These are phyloP conservation scores for Paramecium bursaria DNA, from an alignment of 73 alveolate genomes.

Conservation along the genomic window DNA sequence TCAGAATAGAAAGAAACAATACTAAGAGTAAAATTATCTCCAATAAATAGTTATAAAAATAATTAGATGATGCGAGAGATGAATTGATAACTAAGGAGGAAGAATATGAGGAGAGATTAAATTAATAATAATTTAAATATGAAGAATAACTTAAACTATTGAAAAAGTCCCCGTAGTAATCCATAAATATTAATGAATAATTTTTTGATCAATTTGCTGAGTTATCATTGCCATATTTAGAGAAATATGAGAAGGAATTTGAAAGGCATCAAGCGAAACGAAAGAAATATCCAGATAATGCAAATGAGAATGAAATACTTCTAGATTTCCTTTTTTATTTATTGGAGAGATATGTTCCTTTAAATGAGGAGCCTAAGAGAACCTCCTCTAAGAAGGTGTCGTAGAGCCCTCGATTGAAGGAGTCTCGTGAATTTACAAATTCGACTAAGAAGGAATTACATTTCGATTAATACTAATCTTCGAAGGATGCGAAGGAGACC, in stretches of 20 bases:
- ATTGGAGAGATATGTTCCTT: slow-evolving; percentile 32
- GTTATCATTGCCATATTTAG: slow-evolving; percentile 39
- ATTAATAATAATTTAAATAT: slow-evolving; percentile 10
- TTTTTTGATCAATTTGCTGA: slow-evolving; percentile 57
- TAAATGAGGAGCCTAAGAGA: background rate
- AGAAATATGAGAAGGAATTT: slow-evolving; percentile 47
- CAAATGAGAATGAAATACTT: slow-evolving; percentile 35
- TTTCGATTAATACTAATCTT: slow-evolving; percentile 22
- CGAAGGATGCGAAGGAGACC: too few relatives aligned
- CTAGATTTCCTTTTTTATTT: slow-evolving; percentile 49
- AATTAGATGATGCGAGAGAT: slow-evolving; percentile 16
- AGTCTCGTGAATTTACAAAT: background rate
- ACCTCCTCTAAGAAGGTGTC: too few relatives aligned
- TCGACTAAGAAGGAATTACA: slow-evolving; percentile 32
- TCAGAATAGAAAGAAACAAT: slow-evolving; percentile 28
- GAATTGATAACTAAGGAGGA: slow-evolving; percentile 28
- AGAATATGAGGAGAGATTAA: slow-evolving; percentile 27
- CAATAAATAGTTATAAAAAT: background rate
- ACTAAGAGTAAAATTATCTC: background rate
- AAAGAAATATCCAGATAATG: slow-evolving; percentile 17
- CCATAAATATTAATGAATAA: background rate
- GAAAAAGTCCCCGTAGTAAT: background rate
- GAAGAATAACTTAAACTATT: slow-evolving; percentile 53
- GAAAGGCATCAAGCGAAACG: slow-evolving; percentile 13
- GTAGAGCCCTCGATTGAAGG: background rate